phyloP scores from a whole-genome alignment of 331 rosid genomes.

The Spiraea crenata region DNA sequence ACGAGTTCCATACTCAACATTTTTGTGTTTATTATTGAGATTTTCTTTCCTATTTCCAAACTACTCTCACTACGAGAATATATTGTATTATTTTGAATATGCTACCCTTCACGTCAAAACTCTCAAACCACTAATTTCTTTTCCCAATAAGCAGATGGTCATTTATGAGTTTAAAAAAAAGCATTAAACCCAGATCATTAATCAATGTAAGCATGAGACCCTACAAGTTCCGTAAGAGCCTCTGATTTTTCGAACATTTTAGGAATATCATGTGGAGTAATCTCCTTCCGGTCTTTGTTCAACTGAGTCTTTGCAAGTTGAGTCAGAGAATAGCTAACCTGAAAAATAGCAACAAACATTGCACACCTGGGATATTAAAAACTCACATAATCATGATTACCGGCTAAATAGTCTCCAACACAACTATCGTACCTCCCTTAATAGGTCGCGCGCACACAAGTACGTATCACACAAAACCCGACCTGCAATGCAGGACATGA shows the following conservation, averaged over 20 bases:
- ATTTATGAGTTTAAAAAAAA: background rate
- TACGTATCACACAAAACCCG: conserved; percentile 92
- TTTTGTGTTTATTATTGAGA: too few relatives aligned
- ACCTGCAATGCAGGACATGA: conserved; percentile 91
- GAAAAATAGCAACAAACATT: conserved; percentile 32
- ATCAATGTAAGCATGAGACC: conserved; percentile 27
- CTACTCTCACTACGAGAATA: too few relatives aligned
- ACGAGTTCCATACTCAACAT: too few relatives aligned
- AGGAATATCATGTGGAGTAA: conserved; percentile 74
- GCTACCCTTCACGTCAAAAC: too few relatives aligned
- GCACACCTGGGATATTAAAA: conserved; percentile 13
- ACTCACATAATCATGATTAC: conserved; percentile 7
- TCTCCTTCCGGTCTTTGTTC: conserved; percentile 81
- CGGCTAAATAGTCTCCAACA: background rate
- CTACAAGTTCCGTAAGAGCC: conserved; percentile 75
- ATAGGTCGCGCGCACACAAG: conserved; percentile 82
- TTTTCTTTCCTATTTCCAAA: too few relatives aligned
- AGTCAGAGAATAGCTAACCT: conserved; percentile 92
- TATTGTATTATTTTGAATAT: too few relatives aligned
- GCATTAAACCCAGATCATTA: background rate
- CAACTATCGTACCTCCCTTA: conserved; percentile 67
- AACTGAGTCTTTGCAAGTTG: conserved; percentile 89
- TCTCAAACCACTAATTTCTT: too few relatives aligned
- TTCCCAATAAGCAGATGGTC: too few relatives aligned
- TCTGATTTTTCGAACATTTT: conserved; percentile 70